Base-by-base conservation (phyloP, 257 asterid genomes). In the Cordia subcordata region DNA sequence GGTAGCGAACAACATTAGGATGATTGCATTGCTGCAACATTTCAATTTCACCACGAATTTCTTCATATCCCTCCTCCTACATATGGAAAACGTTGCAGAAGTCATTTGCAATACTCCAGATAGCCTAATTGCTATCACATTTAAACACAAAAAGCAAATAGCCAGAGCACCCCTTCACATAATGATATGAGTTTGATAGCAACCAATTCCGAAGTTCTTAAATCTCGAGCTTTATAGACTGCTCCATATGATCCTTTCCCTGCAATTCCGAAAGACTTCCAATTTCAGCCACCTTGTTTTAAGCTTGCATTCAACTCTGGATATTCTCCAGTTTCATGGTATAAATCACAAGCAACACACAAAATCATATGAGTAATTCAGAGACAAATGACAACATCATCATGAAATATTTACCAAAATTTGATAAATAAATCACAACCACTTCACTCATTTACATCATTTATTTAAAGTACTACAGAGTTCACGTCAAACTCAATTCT, bases 51-150 rank as follows among this genome's bases (percentile, higher is more conserved):
- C 96, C 95, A 22, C 91, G 85, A 69, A 93, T 86, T 75, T 93
- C 99, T 76, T 93, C 99, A 70, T 93, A 93, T 52, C 97, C 97
- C 71, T 93, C 97, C 85, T 93, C 99, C 99, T 92, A 78, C 51
- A 67, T 65, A 52, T 33, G 46, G 74, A 46, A 60, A 44, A 58
- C 61, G 52, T 46, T 40, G 50, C n/a, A 52, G 72, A 62, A 54
- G 62, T 37, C 32, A 57, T 21, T 16, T 65, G 44, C 55, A 40
- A 10, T 60, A 66, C 38, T 33, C 21, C 18, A 55, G 57, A 19
- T 19, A 44, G 68, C 40, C 50, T 42, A 62, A n/a, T 11, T 18
- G 62, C 57, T 42, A 51, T 20, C 55, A 54, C 17, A 58, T 42
- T 39, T 18, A 55, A 55, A 18, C 42, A 62, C 23, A 38, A 65